These are phyloP conservation scores for Leishmania arabica DNA, from an alignment of 208 protist species.

Conservation along the genomic window DNA sequence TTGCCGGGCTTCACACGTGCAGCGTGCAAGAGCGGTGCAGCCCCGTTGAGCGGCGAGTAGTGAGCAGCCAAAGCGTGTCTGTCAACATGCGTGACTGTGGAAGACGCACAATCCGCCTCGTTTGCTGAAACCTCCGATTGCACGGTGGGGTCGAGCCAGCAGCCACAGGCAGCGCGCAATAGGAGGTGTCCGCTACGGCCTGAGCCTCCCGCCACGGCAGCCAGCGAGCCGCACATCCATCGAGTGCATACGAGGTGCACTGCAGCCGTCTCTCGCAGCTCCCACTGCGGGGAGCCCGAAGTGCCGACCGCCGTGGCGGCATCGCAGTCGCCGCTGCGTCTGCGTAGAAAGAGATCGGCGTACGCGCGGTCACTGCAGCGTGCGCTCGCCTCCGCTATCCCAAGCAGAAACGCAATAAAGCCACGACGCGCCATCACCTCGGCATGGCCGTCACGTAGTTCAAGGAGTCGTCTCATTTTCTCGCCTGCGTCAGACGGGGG, in stretches of 20 bases:
- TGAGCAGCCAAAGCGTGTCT: slow-evolving; percentile 58
- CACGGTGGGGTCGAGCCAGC: slow-evolving; percentile 6
- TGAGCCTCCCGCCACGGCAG: slow-evolving; percentile 31
- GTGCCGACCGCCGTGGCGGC: neutral
- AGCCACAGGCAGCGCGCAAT: slow-evolving; percentile 45
- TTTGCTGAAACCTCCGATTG: neutral
- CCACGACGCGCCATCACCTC: slow-evolving; percentile 85
- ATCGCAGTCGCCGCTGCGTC: neutral
- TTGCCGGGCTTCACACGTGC: slow-evolving; percentile 87
- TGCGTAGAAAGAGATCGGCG: slow-evolving; percentile 1
- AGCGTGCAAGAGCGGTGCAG: slow-evolving; percentile 15
- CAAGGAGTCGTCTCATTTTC: slow-evolving; percentile 17
- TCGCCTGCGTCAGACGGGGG: neutral
- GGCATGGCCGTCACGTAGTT: slow-evolving; percentile 81
- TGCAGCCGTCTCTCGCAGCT: slow-evolving; percentile 33
- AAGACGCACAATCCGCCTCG: neutral
- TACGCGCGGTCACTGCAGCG: neutral
- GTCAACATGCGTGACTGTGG: slow-evolving; percentile 3
- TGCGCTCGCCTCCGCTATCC: slow-evolving; percentile 25
- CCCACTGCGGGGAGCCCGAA: slow-evolving; percentile 12
- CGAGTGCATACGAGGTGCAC: slow-evolving; percentile 75
- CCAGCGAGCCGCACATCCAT: slow-evolving; percentile 76
- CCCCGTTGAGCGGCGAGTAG: slow-evolving; percentile 39
- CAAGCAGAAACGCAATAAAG: slow-evolving; percentile 71
- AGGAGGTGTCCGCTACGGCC: slow-evolving; percentile 62